Evolutionary conservation across 805 yeast species (phyloP).

Genomic region (Lipomyces mesembrius): DNA sequence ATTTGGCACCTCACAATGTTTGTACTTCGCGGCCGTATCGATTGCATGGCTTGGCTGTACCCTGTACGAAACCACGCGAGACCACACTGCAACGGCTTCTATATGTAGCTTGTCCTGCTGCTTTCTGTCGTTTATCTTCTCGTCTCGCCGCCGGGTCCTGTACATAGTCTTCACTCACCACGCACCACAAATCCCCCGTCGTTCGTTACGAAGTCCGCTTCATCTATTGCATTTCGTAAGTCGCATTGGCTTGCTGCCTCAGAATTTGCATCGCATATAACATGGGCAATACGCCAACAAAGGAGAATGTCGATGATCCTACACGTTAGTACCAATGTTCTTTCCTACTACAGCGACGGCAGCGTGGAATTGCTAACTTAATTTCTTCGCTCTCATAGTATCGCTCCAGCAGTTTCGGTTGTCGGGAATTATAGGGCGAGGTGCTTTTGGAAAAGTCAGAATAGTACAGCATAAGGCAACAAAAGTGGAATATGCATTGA

Average conservation of each 20-base stretch:
- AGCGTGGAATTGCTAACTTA: not conserved
- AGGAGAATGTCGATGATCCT: not conserved
- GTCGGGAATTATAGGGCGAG: slow-evolving; percentile 75
- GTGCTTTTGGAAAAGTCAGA: slow-evolving; percentile 85
- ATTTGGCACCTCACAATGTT: not conserved
- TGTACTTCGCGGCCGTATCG: not conserved
- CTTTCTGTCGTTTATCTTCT: not conserved
- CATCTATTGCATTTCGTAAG: not conserved
- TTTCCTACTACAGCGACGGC: not conserved
- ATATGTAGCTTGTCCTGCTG: not conserved
- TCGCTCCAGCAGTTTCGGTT: slow-evolving; percentile 38
- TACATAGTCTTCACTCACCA: not conserved
- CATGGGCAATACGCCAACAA: slow-evolving; percentile 9
- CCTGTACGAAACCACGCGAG: not conserved
- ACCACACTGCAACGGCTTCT: not conserved
- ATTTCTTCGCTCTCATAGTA: not conserved
- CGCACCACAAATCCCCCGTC: not conserved
- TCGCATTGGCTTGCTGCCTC: not conserved
- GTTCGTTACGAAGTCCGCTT: not conserved
- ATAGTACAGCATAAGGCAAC: slow-evolving; percentile 41
- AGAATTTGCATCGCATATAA: not conserved
- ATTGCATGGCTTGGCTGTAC: not conserved
- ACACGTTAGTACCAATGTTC: not conserved
- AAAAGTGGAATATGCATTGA: slow-evolving; percentile 39
- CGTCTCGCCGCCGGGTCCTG: not conserved